phyloP scores from a whole-genome alignment of 1,139 yeast genomes.

The Geotrichum europaeum region DNA sequence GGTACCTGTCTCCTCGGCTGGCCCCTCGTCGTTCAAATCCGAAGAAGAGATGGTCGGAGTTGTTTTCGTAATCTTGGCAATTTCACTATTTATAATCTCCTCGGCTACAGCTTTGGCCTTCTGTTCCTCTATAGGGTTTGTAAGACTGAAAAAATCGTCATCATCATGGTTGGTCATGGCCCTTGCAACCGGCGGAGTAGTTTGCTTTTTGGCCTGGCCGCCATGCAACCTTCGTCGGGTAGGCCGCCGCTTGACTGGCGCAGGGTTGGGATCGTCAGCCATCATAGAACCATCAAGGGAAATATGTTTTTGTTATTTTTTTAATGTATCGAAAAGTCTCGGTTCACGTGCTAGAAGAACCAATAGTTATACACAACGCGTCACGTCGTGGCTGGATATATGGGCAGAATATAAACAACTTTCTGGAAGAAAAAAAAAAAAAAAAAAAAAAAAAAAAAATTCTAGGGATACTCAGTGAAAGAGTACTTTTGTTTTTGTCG shows the following conservation, averaged over 20 bases:
- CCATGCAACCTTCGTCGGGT: not conserved
- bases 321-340: not conserved
- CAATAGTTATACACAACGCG: not conserved
- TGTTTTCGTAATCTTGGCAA: not conserved
- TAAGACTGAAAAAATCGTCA: constrained; percentile 12
- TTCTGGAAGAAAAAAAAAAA: not conserved
- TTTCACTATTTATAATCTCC: not conserved
- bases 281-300: not conserved
- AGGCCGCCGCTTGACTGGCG: not conserved
- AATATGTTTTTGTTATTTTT: not conserved
- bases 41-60: not conserved
- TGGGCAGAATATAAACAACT: not conserved
- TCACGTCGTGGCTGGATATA: not conserved
- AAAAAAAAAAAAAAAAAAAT: not conserved
- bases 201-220: not conserved
- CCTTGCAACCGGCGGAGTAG: not conserved
- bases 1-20: not conserved
- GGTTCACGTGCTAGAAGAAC: not conserved
- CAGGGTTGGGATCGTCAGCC: not conserved
- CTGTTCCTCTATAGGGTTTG: constrained; percentile 1
- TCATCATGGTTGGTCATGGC: not conserved
- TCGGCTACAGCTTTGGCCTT: not conserved
- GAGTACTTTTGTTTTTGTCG: not conserved
- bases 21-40: not conserved
- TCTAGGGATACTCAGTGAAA: not conserved